These are phyloP conservation scores for Asterionellopsis glacialis DNA, from an alignment of 108 stramenopile genomes.

Conservation along the genomic window DNA sequence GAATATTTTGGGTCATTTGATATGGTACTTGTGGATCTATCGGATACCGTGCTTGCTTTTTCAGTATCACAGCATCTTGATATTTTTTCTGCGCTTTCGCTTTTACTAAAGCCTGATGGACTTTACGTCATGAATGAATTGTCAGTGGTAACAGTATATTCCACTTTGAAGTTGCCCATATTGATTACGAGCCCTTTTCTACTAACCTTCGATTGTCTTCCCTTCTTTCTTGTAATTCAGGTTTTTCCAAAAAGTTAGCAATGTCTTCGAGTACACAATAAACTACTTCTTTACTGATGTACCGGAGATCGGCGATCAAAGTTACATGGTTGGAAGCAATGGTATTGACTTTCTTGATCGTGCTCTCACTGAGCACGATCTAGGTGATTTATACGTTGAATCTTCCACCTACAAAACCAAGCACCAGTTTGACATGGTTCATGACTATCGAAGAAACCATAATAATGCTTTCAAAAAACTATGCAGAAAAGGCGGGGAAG, in stretches of 20 bases:
- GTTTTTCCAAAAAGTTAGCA: slow-evolving; percentile 22
- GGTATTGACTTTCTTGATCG: slow-evolving; percentile 28
- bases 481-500: slow-evolving; percentile 8
- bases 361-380: slow-evolving; percentile 14
- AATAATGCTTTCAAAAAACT: neutral
- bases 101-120: slow-evolving; percentile 40
- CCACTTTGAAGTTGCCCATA: neutral
- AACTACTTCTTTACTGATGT: slow-evolving; percentile 24
- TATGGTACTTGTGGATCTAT: slow-evolving; percentile 58
- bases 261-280: slow-evolving; percentile 33
- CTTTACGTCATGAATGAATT: slow-evolving; percentile 55
- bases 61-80: slow-evolving; percentile 48
- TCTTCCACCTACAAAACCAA: neutral
- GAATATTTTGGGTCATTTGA: slow-evolving; percentile 58
- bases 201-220: neutral
- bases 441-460: slow-evolving; percentile 33
- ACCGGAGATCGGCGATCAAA: slow-evolving; percentile 19
- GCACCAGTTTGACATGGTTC: slow-evolving; percentile 12
- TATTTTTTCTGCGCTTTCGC: slow-evolving; percentile 43
- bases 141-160: neutral
- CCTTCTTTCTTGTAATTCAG: slow-evolving; percentile 6
- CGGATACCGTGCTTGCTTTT: slow-evolving; percentile 43
- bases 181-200: neutral
- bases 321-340: slow-evolving; percentile 38
- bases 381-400: slow-evolving; percentile 10